Percentiles rank a stretch among this genome's conserved stretches.
Evolutionary conservation across 768 basidiomycete genomes (phyloP).

Genomic region (Lactifluus echinatus): DNA sequence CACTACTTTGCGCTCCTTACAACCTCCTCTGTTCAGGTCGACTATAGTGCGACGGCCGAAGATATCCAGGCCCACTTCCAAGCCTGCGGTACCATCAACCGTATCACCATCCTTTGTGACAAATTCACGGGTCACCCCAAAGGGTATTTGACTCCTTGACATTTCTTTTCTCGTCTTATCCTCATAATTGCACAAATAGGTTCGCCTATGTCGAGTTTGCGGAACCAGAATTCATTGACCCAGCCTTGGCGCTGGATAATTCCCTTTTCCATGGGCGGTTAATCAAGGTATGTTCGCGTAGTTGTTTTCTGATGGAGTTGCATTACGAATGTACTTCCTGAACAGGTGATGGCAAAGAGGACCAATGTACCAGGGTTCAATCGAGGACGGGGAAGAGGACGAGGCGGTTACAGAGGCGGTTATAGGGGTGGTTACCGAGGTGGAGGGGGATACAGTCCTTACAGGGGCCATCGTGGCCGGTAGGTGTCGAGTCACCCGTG

Average conservation of each 20-base stretch:
- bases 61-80: conserved; percentile 98
- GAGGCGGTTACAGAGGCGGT: conserved; percentile 34
- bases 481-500: conserved; percentile 66
- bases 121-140: conserved; percentile 99
- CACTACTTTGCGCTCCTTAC: neutral
- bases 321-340: neutral
- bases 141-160: conserved; percentile 49
- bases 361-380: conserved; percentile 94
- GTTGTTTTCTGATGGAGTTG: neutral
- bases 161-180: conserved; percentile 11
- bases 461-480: conserved; percentile 65
- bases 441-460: conserved; percentile 53
- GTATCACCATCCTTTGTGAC: conserved; percentile 98
- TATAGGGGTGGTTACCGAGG: conserved; percentile 55
- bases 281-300: conserved; percentile 64
- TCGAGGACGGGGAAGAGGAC: conserved; percentile 69
- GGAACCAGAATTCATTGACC: conserved; percentile 83
- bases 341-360: conserved; percentile 86
- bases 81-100: conserved; percentile 95
- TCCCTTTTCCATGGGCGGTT: conserved; percentile 90
- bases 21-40: conserved; percentile 52
- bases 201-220: conserved; percentile 99
- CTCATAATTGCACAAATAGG: conserved; percentile 33
- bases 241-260: conserved; percentile 89
- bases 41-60: conserved; percentile 94